These are phyloP conservation scores for Talaromyces nanjingensis DNA, from an alignment of 495 filamentous ascomycete species.

Conservation along the genomic window DNA sequence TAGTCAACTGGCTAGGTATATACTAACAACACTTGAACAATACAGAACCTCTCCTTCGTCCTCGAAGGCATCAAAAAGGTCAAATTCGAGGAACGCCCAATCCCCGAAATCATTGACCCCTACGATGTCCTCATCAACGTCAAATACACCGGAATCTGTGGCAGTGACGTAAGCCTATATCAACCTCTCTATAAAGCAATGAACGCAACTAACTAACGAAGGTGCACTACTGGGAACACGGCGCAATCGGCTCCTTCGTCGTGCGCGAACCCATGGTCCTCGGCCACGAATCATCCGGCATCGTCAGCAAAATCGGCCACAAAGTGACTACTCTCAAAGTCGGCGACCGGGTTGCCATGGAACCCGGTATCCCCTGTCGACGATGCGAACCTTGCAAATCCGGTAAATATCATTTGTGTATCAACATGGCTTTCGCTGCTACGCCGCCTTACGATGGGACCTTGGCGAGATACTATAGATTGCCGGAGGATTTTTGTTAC, in stretches of 20 bases:
- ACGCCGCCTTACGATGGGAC: constrained; percentile 50
- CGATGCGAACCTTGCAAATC: constrained; percentile 46
- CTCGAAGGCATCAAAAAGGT: constrained; percentile 68
- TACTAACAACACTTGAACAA: not conserved
- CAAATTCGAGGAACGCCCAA: constrained; percentile 65
- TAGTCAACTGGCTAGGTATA: not conserved
- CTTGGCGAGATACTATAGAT: constrained; percentile 46
- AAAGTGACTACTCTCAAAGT: constrained; percentile 35
- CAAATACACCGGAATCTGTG: constrained; percentile 86
- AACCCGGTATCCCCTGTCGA: constrained; percentile 45
- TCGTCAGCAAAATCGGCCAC: constrained; percentile 61
- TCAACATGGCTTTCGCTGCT: constrained; percentile 45
- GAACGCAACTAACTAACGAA: constrained; percentile 12
- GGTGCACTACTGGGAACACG: constrained; percentile 87
- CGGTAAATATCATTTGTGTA: constrained; percentile 48
- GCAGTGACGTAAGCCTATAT: constrained; percentile 57
- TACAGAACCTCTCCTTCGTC: constrained; percentile 81
- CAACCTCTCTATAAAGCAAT: too few species aligned
- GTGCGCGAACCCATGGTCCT: constrained; percentile 83
- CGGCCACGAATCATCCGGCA: constrained; percentile 85
- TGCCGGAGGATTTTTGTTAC: constrained; percentile 52
- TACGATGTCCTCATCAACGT: constrained; percentile 77
- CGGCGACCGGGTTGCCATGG: constrained; percentile 46
- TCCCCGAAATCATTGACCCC: constrained; percentile 57
- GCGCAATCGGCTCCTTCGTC: constrained; percentile 73